Evolutionary conservation across 2,329 filamentous ascomycete genomes (phyloP).

Genomic region (Corinectria fuckeliana): DNA sequence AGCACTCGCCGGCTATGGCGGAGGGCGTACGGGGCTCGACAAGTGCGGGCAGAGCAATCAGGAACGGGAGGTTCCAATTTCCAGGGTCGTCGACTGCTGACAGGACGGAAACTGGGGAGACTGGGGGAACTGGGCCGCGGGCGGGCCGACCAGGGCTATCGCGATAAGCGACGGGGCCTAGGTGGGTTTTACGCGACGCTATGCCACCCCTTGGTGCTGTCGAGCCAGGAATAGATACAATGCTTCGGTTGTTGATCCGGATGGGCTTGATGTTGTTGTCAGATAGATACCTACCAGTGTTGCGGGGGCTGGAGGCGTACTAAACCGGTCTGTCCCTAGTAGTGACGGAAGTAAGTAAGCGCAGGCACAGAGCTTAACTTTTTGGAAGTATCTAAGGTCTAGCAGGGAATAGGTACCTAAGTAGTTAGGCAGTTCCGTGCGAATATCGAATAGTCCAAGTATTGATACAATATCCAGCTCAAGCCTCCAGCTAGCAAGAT

Average conservation of each 20-base stretch:
- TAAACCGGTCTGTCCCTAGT: too few species aligned
- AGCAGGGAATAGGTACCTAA: too few species aligned
- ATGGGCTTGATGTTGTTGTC: neutral
- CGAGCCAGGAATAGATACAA: neutral
- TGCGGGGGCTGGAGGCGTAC: too few species aligned
- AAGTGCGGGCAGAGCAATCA: neutral
- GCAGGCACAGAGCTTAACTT: too few species aligned
- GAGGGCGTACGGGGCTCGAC: too few species aligned
- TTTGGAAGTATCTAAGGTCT: too few species aligned
- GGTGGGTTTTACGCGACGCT: slow-evolving; percentile 5
- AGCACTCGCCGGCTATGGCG: slow-evolving; percentile 16
- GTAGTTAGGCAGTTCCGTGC: too few species aligned
- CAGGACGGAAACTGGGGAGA: neutral
- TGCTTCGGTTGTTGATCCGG: neutral
- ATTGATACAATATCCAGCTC: too few species aligned
- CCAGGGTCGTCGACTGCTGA: slow-evolving; percentile 4
- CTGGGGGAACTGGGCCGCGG: neutral
- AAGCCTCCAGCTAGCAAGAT: too few species aligned
- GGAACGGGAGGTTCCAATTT: slow-evolving; percentile 10
- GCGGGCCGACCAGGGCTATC: slow-evolving; percentile 5
- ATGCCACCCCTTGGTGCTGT: slow-evolving; percentile 3
- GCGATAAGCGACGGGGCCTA: slow-evolving; percentile 18
- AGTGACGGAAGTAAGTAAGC: too few species aligned
- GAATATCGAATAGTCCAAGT: too few species aligned
- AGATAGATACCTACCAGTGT: too few species aligned